Evolutionary conservation across 2,329 filamentous ascomycete species (phyloP).

Genomic region (Sclerotinia minor): DNA sequence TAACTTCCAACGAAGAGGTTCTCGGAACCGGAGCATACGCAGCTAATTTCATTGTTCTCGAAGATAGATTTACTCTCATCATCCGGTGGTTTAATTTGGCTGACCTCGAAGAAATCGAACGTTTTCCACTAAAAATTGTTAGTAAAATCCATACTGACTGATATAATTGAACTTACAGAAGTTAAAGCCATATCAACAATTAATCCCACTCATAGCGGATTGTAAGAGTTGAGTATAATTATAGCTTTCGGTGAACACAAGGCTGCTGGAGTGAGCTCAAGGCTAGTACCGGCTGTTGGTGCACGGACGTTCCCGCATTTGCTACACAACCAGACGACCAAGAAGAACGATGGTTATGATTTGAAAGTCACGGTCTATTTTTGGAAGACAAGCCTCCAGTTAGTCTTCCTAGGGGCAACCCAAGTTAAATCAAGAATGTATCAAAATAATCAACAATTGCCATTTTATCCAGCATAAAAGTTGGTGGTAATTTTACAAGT

Average conservation of each 20-base stretch:
- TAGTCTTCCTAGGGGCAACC: background rate
- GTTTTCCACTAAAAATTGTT: constrained; percentile 77
- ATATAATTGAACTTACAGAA: constrained; percentile 30
- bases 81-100: constrained; percentile 74
- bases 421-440: too few relatives aligned
- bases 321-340: background rate
- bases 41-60: constrained; percentile 80
- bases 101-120: constrained; percentile 99
- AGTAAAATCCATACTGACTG: constrained; percentile 4
- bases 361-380: background rate
- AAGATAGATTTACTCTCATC: constrained; percentile 77
- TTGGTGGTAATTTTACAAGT: too few relatives aligned
- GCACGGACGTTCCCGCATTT: constrained; percentile 6
- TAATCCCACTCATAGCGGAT: constrained; percentile 18
- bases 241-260: constrained; percentile 12
- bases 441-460: background rate
- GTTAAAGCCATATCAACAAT: constrained; percentile 35
- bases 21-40: constrained; percentile 81
- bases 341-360: background rate
- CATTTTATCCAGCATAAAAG: background rate
- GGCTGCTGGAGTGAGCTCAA: constrained; percentile 23
- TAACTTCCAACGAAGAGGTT: constrained; percentile 85
- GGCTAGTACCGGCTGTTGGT: constrained; percentile 16
- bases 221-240: background rate
- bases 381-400: background rate